phyloP scores from a whole-genome alignment of 495 filamentous ascomycete species.

The Penicillium flavigenum region DNA sequence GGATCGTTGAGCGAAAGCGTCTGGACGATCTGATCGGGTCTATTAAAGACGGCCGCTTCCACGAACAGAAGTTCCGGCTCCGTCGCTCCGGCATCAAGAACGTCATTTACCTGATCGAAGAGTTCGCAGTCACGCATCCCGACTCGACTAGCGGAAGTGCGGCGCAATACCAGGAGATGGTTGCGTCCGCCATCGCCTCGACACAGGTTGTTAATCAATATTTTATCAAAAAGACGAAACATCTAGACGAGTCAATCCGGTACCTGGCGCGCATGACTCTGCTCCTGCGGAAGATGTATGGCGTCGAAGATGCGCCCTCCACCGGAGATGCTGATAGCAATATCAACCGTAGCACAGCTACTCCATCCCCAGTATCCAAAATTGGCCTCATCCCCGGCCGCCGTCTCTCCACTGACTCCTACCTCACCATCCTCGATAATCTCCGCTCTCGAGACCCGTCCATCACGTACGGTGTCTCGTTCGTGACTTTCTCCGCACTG shows the following conservation, averaged over 20 bases:
- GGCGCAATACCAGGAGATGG: slow-evolving; percentile 60
- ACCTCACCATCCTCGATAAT: slow-evolving; percentile 62
- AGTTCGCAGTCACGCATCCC: slow-evolving; percentile 55
- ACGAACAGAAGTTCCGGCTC: slow-evolving; percentile 83
- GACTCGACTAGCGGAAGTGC: slow-evolving; percentile 34
- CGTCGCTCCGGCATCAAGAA: slow-evolving; percentile 69
- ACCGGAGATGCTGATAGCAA: slow-evolving; percentile 11
- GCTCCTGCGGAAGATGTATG: slow-evolving; percentile 65
- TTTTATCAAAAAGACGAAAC: slow-evolving; percentile 75
- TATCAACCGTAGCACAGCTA: background rate
- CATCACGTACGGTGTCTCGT: slow-evolving; percentile 64
- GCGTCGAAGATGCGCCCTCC: slow-evolving; percentile 37
- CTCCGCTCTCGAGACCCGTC: slow-evolving; percentile 50
- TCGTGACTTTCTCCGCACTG: slow-evolving; percentile 67
- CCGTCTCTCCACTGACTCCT: slow-evolving; percentile 63
- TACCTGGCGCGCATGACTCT: slow-evolving; percentile 76
- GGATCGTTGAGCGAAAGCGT: slow-evolving; percentile 79
- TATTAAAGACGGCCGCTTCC: slow-evolving; percentile 81
- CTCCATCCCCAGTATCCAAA: slow-evolving; percentile 5
- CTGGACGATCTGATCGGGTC: slow-evolving; percentile 77
- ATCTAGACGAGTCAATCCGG: slow-evolving; percentile 76
- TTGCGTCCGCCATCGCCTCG: slow-evolving; percentile 72
- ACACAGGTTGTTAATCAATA: slow-evolving; percentile 82
- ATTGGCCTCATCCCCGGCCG: slow-evolving; percentile 61
- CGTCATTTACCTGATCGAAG: slow-evolving; percentile 80